phyloP scores from a whole-genome alignment of 306 rosid genomes.

The Cajanus cajan region DNA sequence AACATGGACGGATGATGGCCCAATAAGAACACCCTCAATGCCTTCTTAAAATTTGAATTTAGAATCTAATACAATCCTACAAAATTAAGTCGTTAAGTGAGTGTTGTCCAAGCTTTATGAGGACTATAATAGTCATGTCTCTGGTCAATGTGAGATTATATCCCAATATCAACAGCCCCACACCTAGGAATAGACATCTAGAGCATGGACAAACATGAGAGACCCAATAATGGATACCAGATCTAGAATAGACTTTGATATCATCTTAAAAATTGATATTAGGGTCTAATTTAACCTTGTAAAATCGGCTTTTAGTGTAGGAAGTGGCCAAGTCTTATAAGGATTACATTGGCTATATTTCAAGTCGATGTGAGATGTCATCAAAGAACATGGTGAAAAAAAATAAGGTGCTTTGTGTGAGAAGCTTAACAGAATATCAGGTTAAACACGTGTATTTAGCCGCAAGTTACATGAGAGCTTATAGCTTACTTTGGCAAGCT shows the following conservation, averaged over 20 bases:
- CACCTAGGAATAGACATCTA: background rate
- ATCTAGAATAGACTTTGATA: background rate
- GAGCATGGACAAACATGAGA: background rate
- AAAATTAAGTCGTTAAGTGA: background rate
- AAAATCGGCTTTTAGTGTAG: background rate
- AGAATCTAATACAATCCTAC: background rate
- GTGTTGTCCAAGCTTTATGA: background rate
- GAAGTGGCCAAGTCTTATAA: background rate
- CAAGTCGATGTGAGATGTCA: background rate
- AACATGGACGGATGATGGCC: background rate
- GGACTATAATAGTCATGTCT: background rate
- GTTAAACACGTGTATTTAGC: background rate
- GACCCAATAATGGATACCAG: background rate
- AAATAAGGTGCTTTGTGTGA: background rate
- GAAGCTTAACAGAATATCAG: background rate
- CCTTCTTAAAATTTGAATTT: background rate
- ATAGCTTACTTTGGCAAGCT: background rate
- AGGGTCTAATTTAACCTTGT: background rate
- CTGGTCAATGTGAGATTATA: background rate
- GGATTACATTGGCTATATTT: background rate
- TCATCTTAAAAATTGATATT: background rate
- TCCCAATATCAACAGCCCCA: background rate
- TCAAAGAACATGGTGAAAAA: background rate
- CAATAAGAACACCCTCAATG: background rate
- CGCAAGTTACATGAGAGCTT: background rate